Conservation (phyloP, 225 moss, liverwort and hornwort genomes). For the Sphagnum contortum region DNA sequence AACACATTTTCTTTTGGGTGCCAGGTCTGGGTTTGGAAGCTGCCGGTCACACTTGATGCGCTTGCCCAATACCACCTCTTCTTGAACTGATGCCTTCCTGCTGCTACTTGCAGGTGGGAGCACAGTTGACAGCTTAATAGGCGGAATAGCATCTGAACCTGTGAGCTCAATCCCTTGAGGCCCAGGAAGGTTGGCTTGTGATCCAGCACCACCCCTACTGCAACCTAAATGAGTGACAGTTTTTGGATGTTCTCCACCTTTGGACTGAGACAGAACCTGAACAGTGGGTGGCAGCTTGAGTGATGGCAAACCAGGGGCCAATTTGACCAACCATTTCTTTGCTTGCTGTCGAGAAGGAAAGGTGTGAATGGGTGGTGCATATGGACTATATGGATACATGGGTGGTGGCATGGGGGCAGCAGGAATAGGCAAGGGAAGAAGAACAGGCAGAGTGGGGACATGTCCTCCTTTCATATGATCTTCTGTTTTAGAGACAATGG, state of each 20-base stretch:
- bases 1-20: too few species aligned
- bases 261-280: slow-evolving; percentile 30
- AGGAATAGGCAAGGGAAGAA: too few species aligned
- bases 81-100: background rate
- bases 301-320: slow-evolving; percentile 38
- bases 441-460: too few species aligned
- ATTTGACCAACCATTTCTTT: slow-evolving; percentile 25
- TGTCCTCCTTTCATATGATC: too few species aligned
- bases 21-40: too few species aligned
- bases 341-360: background rate
- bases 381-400: slow-evolving; percentile 1
- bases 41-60: too few species aligned
- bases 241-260: background rate
- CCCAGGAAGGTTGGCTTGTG: slow-evolving; percentile 7
- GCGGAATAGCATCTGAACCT: background rate
- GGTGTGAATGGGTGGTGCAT: slow-evolving; percentile 9
- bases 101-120: background rate
- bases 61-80: too few species aligned
- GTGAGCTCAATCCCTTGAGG: background rate
- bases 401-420: too few species aligned
- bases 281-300: slow-evolving; percentile 42
- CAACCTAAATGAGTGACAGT: background rate
- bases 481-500: too few species aligned
- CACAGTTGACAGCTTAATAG: background rate
- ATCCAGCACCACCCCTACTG: slow-evolving; percentile 11